Percentiles rank a stretch among this genome's conserved stretches.
Conservation (phyloP, 495 filamentous ascomycete species). For the Beverwykella pulmonaria region DNA sequence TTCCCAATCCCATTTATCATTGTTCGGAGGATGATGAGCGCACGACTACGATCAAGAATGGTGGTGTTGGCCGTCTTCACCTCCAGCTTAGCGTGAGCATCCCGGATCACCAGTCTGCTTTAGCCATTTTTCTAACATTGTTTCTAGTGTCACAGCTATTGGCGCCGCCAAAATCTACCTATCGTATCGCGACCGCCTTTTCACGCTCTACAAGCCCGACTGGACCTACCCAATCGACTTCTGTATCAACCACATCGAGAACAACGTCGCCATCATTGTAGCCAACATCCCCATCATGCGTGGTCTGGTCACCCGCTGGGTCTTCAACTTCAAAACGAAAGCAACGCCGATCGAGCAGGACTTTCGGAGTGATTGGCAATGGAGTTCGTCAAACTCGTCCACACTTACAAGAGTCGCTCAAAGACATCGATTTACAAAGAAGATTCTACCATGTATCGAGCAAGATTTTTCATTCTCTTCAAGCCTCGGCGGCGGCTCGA, state of each 20-base stretch:
- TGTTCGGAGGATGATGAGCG: constrained; percentile 37
- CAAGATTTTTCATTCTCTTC: constrained; percentile 34
- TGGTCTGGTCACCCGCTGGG: constrained; percentile 36
- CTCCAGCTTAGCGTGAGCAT: constrained; percentile 34
- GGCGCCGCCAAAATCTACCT: constrained; percentile 38
- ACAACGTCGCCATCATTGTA: constrained; percentile 38
- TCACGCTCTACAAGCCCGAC: constrained; percentile 25
- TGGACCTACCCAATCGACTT: constrained; percentile 41
- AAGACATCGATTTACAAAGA: constrained; percentile 21
- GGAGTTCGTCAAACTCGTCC: constrained; percentile 33
- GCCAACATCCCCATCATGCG: constrained; percentile 37
- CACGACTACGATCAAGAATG: constrained; percentile 31
- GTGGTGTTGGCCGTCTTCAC: constrained; percentile 37
- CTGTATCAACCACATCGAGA: constrained; percentile 40
- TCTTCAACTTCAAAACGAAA: constrained; percentile 35
- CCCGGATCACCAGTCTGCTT: background rate
- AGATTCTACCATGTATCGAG: constrained; percentile 34
- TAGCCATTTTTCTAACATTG: constrained; percentile 11
- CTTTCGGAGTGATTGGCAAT: constrained; percentile 33
- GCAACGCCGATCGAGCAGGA: constrained; percentile 34
- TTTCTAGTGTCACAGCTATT: constrained; percentile 32
- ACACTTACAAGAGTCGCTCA: constrained; percentile 26
- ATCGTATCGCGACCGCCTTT: constrained; percentile 36
- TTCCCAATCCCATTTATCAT: constrained; percentile 39
- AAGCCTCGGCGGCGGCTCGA: constrained; percentile 10